A percentile compares a stretch with the other conserved stretches of the same genome.
Evolutionary conservation across 2,329 filamentous ascomycete genomes (phyloP).

Genomic region (Onygenales sp.): DNA sequence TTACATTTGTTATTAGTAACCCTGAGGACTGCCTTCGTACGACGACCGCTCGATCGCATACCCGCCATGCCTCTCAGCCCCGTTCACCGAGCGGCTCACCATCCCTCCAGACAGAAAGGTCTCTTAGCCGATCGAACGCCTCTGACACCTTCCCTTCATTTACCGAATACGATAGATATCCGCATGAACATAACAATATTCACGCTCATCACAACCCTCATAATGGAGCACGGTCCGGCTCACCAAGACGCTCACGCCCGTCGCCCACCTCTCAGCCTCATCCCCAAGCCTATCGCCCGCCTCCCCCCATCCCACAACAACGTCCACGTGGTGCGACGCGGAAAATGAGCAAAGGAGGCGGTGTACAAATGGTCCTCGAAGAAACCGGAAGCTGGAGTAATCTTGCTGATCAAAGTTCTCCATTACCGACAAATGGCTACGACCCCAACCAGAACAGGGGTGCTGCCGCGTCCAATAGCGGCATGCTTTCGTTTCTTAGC

Average conservation of each 20-base stretch:
- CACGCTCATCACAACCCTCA: neutral
- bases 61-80: constrained; percentile 28
- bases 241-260: constrained; percentile 14
- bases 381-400: constrained; percentile 87
- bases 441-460: constrained; percentile 37
- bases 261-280: constrained; percentile 17
- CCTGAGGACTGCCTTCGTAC: constrained; percentile 29
- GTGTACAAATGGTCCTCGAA: constrained; percentile 83
- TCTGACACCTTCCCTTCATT: constrained; percentile 19
- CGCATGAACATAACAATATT: neutral
- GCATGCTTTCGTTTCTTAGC: constrained; percentile 83
- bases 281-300: constrained; percentile 27
- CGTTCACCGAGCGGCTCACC: constrained; percentile 24
- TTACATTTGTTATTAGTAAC: constrained; percentile 19
- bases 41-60: constrained; percentile 19
- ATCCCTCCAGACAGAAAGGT: constrained; percentile 21
- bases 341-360: constrained; percentile 68
- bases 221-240: constrained; percentile 1
- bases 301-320: constrained; percentile 27
- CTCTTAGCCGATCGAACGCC: constrained; percentile 18
- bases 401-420: constrained; percentile 73
- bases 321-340: constrained; percentile 54
- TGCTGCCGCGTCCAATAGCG: constrained; percentile 50
- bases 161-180: constrained; percentile 16
- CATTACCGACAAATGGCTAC: constrained; percentile 56